A percentile compares a stretch with the other conserved stretches of the same genome.
phyloP scores from a whole-genome alignment of 257 asterid species.

The Verbena officinalis region DNA sequence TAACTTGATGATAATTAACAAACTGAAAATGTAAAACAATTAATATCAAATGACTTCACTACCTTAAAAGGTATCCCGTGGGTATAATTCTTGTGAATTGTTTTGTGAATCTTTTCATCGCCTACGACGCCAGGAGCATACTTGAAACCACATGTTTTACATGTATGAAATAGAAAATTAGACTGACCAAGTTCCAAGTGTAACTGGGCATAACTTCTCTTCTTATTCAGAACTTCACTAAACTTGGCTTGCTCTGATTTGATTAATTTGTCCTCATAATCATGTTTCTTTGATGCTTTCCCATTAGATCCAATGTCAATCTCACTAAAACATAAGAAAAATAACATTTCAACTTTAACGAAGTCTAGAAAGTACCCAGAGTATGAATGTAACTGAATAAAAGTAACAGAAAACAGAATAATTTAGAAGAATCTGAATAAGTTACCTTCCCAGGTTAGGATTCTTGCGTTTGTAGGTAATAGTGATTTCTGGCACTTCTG shows the following conservation, averaged over 20 bases:
- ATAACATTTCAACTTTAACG: not conserved
- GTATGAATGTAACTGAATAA: not conserved
- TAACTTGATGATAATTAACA: not conserved
- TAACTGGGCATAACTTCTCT: slow-evolving; percentile 70
- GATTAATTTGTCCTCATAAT: slow-evolving; percentile 28
- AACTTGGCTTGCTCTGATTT: slow-evolving; percentile 30
- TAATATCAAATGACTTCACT: not conserved
- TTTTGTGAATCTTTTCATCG: slow-evolving; percentile 74
- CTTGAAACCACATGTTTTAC: slow-evolving; percentile 63
- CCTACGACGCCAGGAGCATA: slow-evolving; percentile 68
- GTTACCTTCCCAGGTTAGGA: slow-evolving; percentile 35
- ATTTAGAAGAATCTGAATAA: not conserved
- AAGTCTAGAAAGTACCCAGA: not conserved
- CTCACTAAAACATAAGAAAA: slow-evolving; percentile 27
- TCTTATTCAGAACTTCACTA: slow-evolving; percentile 58
- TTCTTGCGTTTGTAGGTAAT: slow-evolving; percentile 44
- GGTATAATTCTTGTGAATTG: slow-evolving; percentile 78
- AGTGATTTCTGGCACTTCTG: slow-evolving; percentile 39
- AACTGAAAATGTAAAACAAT: not conserved
- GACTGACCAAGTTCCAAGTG: slow-evolving; percentile 82
- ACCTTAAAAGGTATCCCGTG: slow-evolving; percentile 79
- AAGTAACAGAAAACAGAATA: no score
- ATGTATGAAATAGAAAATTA: slow-evolving; percentile 62
- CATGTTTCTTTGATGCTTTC: slow-evolving; percentile 27
- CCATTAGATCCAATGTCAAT: slow-evolving; percentile 28